phyloP scores from a whole-genome alignment of 345 rosid species.

The Populus pruinosa region DNA sequence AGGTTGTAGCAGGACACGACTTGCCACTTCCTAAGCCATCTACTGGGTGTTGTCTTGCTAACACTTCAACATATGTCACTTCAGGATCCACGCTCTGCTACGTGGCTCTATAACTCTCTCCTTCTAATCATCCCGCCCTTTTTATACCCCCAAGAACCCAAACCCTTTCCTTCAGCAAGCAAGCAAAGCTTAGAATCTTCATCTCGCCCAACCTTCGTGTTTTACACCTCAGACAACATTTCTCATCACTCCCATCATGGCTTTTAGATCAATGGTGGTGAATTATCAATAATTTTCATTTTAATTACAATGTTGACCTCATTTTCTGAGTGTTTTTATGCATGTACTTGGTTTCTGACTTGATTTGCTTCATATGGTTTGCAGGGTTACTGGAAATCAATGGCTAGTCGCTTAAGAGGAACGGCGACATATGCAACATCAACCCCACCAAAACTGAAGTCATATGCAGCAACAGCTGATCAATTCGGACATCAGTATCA shows the following conservation, averaged over 20 bases:
- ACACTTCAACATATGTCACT: conserved; percentile 23
- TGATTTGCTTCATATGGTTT: not conserved
- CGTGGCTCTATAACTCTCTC: conserved; percentile 43
- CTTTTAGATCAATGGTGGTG: conserved; percentile 11
- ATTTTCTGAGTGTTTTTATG: not conserved
- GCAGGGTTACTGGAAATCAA: conserved; percentile 1
- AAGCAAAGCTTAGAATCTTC: not conserved
- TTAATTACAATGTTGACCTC: not conserved
- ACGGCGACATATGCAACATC: conserved; percentile 8
- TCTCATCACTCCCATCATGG: no score
- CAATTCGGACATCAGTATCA: not conserved
- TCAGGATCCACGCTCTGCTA: conserved; percentile 9
- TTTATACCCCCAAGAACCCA: not conserved
- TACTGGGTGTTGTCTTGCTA: conserved; percentile 19
- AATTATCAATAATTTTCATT: not conserved
- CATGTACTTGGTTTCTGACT: not conserved
- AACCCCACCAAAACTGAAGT: conserved; percentile 6
- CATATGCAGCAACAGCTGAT: conserved; percentile 9
- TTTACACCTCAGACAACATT: no score
- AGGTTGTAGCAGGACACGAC: conserved; percentile 13
- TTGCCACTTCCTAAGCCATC: conserved; percentile 52
- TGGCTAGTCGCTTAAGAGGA: not conserved
- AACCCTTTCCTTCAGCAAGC: not conserved
- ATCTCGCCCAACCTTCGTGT: not conserved
- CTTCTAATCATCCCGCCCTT: not conserved